A percentile compares a stretch with the other conserved stretches of the same genome.
phyloP scores from a whole-genome alignment of 768 basidiomycete genomes.

The Phylloporus rhodoxanthus region DNA sequence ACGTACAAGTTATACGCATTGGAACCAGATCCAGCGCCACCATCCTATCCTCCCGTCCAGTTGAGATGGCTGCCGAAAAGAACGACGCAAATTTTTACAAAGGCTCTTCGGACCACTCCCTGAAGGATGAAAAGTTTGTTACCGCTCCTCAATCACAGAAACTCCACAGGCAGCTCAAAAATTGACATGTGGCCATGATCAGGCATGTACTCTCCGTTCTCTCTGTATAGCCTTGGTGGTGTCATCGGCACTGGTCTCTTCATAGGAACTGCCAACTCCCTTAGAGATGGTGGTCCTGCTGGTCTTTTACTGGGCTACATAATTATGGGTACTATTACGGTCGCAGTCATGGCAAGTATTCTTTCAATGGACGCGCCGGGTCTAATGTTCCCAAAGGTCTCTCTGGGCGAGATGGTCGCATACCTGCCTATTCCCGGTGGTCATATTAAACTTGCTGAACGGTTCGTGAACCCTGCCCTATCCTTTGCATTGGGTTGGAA shows the following conservation, averaged over 20 bases:
- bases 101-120: slow-evolving; percentile 11
- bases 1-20: background rate
- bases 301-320: slow-evolving; percentile 71
- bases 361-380: too few species aligned
- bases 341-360: slow-evolving; percentile 57
- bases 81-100: slow-evolving; percentile 2
- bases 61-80: slow-evolving; percentile 22
- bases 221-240: slow-evolving; percentile 47
- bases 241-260: slow-evolving; percentile 59
- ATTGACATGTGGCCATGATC: slow-evolving; percentile 79
- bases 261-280: slow-evolving; percentile 53
- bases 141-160: background rate
- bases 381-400: slow-evolving; percentile 40
- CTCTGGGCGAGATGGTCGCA: slow-evolving; percentile 56
- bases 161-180: slow-evolving; percentile 62
- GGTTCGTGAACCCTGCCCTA: slow-evolving; percentile 73
- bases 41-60: too few species aligned
- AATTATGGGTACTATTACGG: slow-evolving; percentile 61
- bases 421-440: slow-evolving; percentile 76
- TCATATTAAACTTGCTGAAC: slow-evolving; percentile 75
- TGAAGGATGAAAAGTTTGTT: slow-evolving; percentile 20
- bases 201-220: slow-evolving; percentile 36
- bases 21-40: too few species aligned
- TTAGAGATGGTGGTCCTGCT: slow-evolving; percentile 59
- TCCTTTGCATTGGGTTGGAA: slow-evolving; percentile 55